Conservation (phyloP, 2,329 filamentous ascomycete genomes). For the Scytalidium lignicola region DNA sequence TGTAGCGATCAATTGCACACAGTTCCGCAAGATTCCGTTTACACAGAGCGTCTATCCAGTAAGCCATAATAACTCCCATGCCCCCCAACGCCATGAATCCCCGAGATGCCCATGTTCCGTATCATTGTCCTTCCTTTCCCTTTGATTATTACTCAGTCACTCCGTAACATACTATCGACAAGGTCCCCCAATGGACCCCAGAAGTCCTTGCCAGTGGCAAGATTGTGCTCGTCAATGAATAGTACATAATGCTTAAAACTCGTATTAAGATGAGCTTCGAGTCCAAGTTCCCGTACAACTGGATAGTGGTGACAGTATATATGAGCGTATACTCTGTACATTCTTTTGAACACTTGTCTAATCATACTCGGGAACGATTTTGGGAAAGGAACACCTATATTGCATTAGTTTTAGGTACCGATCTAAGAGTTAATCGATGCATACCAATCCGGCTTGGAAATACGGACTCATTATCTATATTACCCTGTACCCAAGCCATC, state of each 20-base stretch:
- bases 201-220: constrained; percentile 93
- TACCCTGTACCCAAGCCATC: constrained; percentile 93
- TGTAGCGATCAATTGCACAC: background rate
- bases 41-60: background rate
- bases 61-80: background rate
- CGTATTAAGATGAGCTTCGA: constrained; percentile 96
- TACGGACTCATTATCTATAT: constrained; percentile 90
- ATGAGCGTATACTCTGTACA: constrained; percentile 97
- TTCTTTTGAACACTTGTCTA: constrained; percentile 95
- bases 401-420: constrained; percentile 31
- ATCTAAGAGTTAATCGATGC: constrained; percentile 12
- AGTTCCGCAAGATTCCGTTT: background rate
- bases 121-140: constrained; percentile 9
- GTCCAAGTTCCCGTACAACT: constrained; percentile 86
- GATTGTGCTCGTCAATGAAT: constrained; percentile 92
- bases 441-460: constrained; percentile 88
- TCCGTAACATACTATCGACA: constrained; percentile 95
- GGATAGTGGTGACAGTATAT: constrained; percentile 99
- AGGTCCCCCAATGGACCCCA: constrained; percentile 94
- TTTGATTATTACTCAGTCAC: constrained; percentile 46
- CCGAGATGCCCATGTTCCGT: constrained; percentile 7
- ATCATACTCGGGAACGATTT: constrained; percentile 85
- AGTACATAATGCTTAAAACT: constrained; percentile 99
- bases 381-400: constrained; percentile 80
- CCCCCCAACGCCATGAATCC: constrained; percentile 19